These are phyloP conservation scores for Hericium rajendrae DNA, from an alignment of 768 basidiomycete genomes.

Conservation along the genomic window DNA sequence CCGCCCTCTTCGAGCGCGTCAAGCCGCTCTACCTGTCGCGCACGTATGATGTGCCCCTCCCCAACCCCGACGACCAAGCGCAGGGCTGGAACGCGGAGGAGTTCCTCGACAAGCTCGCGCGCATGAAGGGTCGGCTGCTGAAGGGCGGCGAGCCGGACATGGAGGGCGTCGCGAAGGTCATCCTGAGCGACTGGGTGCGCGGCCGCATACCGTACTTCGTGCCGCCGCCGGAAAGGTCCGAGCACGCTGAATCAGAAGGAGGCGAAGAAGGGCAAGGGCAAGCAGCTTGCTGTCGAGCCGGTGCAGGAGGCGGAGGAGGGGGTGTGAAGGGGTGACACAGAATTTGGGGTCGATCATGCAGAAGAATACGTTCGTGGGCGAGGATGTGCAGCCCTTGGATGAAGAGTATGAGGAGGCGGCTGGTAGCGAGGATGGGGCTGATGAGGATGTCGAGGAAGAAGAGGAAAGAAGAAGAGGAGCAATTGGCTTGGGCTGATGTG, in stretches of 20 bases:
- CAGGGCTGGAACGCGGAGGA: conserved; percentile 63
- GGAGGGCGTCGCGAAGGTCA: conserved; percentile 88
- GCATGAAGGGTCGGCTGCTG: conserved; percentile 84
- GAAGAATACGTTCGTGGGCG: conserved; percentile 78
- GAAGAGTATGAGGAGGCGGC: conserved; percentile 27
- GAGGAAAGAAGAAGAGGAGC: conserved; percentile 34
- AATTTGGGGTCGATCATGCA: conserved; percentile 81
- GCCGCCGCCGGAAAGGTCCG: conserved; percentile 75
- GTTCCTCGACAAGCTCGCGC: conserved; percentile 76
- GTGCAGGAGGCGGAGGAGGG: conserved; percentile 22
- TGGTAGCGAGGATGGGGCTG: conserved; percentile 23
- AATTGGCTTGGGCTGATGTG: conserved; percentile 81
- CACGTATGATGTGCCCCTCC: conserved; percentile 66
- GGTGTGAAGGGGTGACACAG: conserved; percentile 63
- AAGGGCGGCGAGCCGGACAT: conserved; percentile 93
- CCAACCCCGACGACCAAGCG: conserved; percentile 42
- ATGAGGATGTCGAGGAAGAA: conserved; percentile 26
- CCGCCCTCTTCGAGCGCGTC: conserved; percentile 80
- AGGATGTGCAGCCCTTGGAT: conserved; percentile 68
- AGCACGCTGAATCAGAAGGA: conserved; percentile 59
- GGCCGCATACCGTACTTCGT: conserved; percentile 97
- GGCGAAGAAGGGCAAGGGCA: conserved; percentile 32
- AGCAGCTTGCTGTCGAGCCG: conserved; percentile 30
- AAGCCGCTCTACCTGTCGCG: conserved; percentile 86
- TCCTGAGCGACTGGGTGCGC: conserved; percentile 93